Percentiles rank a stretch among this genome's conserved stretches.
phyloP scores from a whole-genome alignment of 371 early-diverging fungal species.

The Gilbertella persicaria region DNA sequence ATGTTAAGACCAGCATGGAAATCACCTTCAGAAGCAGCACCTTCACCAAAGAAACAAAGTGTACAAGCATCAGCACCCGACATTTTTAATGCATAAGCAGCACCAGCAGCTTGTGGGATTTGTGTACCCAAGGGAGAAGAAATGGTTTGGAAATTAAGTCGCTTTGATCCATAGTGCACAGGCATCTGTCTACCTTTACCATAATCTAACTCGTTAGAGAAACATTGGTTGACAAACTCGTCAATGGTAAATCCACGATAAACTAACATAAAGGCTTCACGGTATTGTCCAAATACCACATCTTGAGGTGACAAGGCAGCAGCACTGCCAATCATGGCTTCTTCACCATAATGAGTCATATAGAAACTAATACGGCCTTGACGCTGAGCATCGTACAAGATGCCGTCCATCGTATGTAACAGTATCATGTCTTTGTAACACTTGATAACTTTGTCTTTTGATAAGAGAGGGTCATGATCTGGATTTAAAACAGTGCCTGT shows the following conservation, averaged over 20 bases:
- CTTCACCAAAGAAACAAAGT: conserved; percentile 97
- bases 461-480: conserved; percentile 77
- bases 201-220: conserved; percentile 83
- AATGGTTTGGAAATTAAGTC: conserved; percentile 92
- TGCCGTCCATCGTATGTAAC: conserved; percentile 88
- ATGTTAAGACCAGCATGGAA: conserved; percentile 98
- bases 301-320: conserved; percentile 86
- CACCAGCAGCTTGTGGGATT: conserved; percentile 97
- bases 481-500: conserved; percentile 77
- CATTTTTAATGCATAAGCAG: conserved; percentile 94
- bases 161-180: conserved; percentile 90
- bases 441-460: conserved; percentile 70
- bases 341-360: conserved; percentile 98
- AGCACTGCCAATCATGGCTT: conserved; percentile 91
- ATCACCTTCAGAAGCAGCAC: conserved; percentile 97
- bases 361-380: conserved; percentile 98
- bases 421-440: conserved; percentile 92
- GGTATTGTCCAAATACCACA: conserved; percentile 93
- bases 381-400: conserved; percentile 97
- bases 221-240: conserved; percentile 96
- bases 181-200: conserved; percentile 99
- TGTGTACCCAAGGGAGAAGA: conserved; percentile 97
- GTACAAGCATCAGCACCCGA: conserved; percentile 75
- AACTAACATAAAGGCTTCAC: conserved; percentile 91
- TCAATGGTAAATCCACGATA: conserved; percentile 93